Conservation (phyloP, 2,329 filamentous ascomycete species). For the Aspergillus hortae region DNA sequence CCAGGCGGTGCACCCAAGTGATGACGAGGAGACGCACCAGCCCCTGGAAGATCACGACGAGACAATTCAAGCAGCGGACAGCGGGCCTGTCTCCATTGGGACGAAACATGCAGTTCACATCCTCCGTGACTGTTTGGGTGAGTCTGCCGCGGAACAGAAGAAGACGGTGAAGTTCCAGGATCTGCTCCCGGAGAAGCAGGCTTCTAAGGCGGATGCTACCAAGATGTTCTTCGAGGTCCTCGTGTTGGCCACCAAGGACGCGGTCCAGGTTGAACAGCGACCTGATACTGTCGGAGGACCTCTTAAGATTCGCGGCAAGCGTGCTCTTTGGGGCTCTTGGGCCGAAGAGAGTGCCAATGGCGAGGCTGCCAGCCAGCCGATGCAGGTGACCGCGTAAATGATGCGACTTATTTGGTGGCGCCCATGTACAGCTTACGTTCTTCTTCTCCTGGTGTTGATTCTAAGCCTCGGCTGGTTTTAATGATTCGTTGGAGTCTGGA, state of each 20-base stretch:
- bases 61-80: slow-evolving; percentile 77
- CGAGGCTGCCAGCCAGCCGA: slow-evolving; percentile 37
- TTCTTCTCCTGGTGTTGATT: slow-evolving; percentile 1
- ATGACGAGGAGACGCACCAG: slow-evolving; percentile 46
- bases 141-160: slow-evolving; percentile 63
- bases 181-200: slow-evolving; percentile 75
- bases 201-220: slow-evolving; percentile 84
- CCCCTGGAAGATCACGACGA: slow-evolving; percentile 69
- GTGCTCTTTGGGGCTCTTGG: slow-evolving; percentile 96
- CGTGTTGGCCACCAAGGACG: slow-evolving; percentile 94
- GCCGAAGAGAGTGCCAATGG: slow-evolving; percentile 65
- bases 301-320: slow-evolving; percentile 83
- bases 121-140: slow-evolving; percentile 80
- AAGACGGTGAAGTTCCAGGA: slow-evolving; percentile 87
- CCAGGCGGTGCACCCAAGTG: slow-evolving; percentile 40
- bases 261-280: slow-evolving; percentile 91
- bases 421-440: neutral
- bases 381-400: slow-evolving; percentile 22
- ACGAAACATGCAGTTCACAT: slow-evolving; percentile 96
- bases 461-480: slow-evolving; percentile 6
- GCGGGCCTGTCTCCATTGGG: slow-evolving; percentile 79
- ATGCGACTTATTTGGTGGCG: neutral
- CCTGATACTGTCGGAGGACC: slow-evolving; percentile 68
- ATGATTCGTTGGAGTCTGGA: slow-evolving; percentile 11
- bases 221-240: slow-evolving; percentile 99